phyloP scores from a whole-genome alignment of 2,329 filamentous ascomycete species.

The Beauveria scarabaeidicola region DNA sequence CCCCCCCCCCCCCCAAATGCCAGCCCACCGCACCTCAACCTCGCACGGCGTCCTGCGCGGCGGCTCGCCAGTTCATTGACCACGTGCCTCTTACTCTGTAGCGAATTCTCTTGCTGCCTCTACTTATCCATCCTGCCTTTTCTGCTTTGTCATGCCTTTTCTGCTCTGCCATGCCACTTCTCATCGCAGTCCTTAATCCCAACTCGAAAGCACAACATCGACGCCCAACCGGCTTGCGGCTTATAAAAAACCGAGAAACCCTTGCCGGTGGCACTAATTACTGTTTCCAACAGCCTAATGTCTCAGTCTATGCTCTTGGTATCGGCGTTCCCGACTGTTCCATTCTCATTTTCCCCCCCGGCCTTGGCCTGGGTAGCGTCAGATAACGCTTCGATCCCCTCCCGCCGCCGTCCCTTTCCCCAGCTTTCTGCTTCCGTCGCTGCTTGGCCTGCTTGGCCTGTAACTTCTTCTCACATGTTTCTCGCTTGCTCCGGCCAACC shows the following conservation, averaged over 20 bases:
- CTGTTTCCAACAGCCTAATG: not conserved
- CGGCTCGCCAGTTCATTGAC: not conserved
- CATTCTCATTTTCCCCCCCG: not conserved
- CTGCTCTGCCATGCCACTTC: not conserved
- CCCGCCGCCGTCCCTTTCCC: not conserved
- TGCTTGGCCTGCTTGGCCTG: not conserved
- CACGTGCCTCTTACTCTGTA: not conserved
- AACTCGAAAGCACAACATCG: not conserved
- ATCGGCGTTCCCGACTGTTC: not conserved
- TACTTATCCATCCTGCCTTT: not conserved
- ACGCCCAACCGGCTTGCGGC: not conserved
- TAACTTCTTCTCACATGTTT: not conserved
- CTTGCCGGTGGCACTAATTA: not conserved
- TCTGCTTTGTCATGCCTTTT: not conserved
- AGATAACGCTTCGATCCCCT: constrained; percentile 2
- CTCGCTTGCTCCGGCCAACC: not conserved
- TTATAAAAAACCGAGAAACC: not conserved
- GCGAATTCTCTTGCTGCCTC: not conserved
- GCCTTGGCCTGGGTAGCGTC: not conserved
- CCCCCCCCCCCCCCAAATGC: no score
- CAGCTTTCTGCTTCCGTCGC: not conserved
- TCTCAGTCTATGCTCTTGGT: not conserved
- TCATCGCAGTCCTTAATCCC: not conserved
- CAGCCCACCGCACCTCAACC: not conserved
- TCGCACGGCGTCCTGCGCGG: not conserved